Percentiles rank a stretch among this genome's conserved stretches.
Conservation (phyloP, 352 stramenopile genomes). For the Peronospora destructor region DNA sequence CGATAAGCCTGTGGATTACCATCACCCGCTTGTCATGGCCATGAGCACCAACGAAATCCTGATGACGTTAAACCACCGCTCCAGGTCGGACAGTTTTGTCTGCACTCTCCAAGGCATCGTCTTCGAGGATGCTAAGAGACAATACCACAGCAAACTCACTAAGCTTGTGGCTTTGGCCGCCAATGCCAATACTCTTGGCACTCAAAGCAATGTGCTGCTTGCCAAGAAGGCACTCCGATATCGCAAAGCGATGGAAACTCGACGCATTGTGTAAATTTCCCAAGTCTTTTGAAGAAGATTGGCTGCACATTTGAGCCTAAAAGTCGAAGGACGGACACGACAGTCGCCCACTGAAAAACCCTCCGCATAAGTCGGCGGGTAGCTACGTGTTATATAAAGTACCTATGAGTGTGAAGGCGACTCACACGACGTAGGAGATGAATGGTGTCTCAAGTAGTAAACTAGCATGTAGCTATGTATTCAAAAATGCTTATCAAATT, state of each 20-base stretch:
- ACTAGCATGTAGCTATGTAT: conserved; percentile 19
- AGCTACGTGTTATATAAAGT: conserved; percentile 4
- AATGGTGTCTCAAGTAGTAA: conserved; percentile 5
- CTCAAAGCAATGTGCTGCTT: conserved; percentile 21
- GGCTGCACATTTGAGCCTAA: conserved; percentile 4
- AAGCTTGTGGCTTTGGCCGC: conserved; percentile 10
- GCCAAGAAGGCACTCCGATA: conserved; percentile 29
- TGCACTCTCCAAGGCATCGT: conserved; percentile 26
- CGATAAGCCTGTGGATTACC: conserved; percentile 8
- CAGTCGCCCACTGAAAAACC: neutral
- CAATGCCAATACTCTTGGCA: conserved; percentile 4
- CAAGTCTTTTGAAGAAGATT: conserved; percentile 4
- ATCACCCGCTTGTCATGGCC: conserved; percentile 12
- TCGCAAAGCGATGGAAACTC: conserved; percentile 20
- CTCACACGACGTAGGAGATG: conserved; percentile 1
- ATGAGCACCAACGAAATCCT: neutral
- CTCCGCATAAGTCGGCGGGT: neutral
- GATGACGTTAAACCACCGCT: conserved; percentile 6
- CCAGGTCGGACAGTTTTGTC: conserved; percentile 29
- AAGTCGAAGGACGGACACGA: neutral
- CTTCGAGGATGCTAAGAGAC: conserved; percentile 17
- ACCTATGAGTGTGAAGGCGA: neutral
- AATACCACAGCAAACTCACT: conserved; percentile 10
- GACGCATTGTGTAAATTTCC: conserved; percentile 8
- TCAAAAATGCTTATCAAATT: conserved; percentile 8